phyloP scores from a whole-genome alignment of 805 yeast species.

The Grigorovia yakushimaensis region DNA sequence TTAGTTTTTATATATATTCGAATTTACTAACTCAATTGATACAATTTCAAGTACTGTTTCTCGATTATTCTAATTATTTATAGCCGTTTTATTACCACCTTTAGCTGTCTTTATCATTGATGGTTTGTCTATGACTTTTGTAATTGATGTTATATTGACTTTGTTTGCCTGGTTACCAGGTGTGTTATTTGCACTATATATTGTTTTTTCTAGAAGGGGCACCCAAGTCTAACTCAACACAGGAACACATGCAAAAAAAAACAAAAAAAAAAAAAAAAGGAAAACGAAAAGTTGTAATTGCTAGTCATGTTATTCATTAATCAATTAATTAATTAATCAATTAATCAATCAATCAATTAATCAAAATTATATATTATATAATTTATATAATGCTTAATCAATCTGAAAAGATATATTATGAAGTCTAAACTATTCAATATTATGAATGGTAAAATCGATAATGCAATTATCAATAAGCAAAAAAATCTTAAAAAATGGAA shows the following conservation, averaged over 20 bases:
- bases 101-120: conserved; percentile 61
- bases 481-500: neutral
- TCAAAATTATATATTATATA: neutral
- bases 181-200: conserved; percentile 60
- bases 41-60: neutral
- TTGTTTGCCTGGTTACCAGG: conserved; percentile 55
- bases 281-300: neutral
- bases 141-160: conserved; percentile 49
- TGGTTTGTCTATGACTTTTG: conserved; percentile 52
- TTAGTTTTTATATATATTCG: too few species aligned
- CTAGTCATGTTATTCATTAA: neutral
- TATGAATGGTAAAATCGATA: neutral
- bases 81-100: conserved; percentile 61
- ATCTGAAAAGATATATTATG: conserved; percentile 1
- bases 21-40: too few species aligned
- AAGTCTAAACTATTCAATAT: conserved; percentile 1
- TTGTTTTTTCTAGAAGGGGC: conserved; percentile 29
- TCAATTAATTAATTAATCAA: neutral
- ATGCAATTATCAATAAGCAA: neutral
- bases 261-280: neutral
- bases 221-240: neutral
- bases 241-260: neutral
- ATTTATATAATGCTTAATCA: neutral
- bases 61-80: conserved; percentile 6
- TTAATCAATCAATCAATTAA: neutral